phyloP scores from a whole-genome alignment of 768 basidiomycete genomes.

The Clitopilus passeckerianus region DNA sequence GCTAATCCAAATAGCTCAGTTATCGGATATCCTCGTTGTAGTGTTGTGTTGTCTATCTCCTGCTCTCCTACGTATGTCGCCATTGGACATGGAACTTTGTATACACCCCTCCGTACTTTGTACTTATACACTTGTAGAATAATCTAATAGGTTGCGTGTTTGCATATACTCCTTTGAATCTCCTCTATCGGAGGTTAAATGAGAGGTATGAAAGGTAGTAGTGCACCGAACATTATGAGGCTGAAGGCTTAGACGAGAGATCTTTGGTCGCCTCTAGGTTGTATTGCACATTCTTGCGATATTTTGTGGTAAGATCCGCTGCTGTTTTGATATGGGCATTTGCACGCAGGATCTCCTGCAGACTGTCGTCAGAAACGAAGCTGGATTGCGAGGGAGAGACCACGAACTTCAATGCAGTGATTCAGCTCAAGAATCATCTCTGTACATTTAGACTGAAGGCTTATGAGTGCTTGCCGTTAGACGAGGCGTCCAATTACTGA shows the following conservation, averaged over 20 bases:
- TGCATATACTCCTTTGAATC: not conserved
- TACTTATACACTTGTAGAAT: not conserved
- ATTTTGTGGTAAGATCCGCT: conserved; percentile 80
- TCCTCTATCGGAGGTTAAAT: no score
- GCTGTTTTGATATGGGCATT: conserved; percentile 76
- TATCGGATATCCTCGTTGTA: not conserved
- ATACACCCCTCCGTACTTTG: not conserved
- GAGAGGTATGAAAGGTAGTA: not conserved
- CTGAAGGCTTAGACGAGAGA: not conserved
- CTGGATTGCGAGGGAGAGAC: not conserved
- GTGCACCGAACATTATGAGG: no score
- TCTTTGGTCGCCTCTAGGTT: conserved; percentile 74
- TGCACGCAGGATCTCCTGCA: conserved; percentile 73
- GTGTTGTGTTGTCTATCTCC: not conserved
- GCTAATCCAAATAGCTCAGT: conserved; percentile 19
- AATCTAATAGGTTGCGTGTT: not conserved
- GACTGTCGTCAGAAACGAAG: conserved; percentile 1
- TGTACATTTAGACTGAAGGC: conserved; percentile 81
- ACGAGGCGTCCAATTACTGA: conserved; percentile 29
- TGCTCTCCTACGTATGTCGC: not conserved
- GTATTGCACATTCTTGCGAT: conserved; percentile 90
- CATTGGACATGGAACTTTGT: not conserved
- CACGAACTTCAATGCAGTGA: conserved; percentile 65
- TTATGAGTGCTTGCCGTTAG: conserved; percentile 2
- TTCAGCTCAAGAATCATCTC: conserved; percentile 89